phyloP scores from a whole-genome alignment of 1,284 basidiomycete species.

The Pyrrhoderma lamaoense region DNA sequence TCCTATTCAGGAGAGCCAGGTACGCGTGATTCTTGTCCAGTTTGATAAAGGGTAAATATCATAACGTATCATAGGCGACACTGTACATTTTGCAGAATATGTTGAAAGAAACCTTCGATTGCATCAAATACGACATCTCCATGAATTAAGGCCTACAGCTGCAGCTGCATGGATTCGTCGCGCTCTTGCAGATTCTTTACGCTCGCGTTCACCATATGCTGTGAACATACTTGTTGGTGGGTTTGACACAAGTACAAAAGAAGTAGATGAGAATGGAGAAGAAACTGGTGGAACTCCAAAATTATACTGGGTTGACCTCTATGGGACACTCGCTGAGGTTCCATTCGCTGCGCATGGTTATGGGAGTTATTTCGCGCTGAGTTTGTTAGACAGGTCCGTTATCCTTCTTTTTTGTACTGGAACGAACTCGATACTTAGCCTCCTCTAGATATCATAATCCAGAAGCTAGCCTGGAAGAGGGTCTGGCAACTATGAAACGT shows the following conservation, averaged over 20 bases:
- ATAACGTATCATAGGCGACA: slow-evolving; percentile 62
- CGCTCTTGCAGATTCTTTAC: slow-evolving; percentile 81
- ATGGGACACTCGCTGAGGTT: slow-evolving; percentile 83
- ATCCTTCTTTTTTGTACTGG: neutral
- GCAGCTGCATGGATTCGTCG: slow-evolving; percentile 94
- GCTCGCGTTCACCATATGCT: slow-evolving; percentile 82
- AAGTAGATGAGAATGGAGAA: slow-evolving; percentile 18
- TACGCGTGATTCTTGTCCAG: slow-evolving; percentile 27
- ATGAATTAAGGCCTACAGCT: slow-evolving; percentile 82
- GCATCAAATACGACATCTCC: slow-evolving; percentile 91
- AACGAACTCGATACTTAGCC: neutral
- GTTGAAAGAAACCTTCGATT: slow-evolving; percentile 93
- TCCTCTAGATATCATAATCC: slow-evolving; percentile 72
- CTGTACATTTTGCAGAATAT: slow-evolving; percentile 94
- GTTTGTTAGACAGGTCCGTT: slow-evolving; percentile 82
- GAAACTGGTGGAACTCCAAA: slow-evolving; percentile 45
- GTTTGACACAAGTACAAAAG: slow-evolving; percentile 61
- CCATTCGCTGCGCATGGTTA: slow-evolving; percentile 97
- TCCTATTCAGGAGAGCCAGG: slow-evolving; percentile 92
- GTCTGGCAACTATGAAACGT: slow-evolving; percentile 73
- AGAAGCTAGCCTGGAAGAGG: slow-evolving; percentile 77
- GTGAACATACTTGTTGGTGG: slow-evolving; percentile 94
- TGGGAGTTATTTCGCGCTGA: slow-evolving; percentile 87
- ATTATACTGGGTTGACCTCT: slow-evolving; percentile 95
- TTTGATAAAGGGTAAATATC: neutral